A percentile compares a stretch with the other conserved stretches of the same genome.
Conservation (phyloP, 306 rosid species). For the Prunus salicina region DNA sequence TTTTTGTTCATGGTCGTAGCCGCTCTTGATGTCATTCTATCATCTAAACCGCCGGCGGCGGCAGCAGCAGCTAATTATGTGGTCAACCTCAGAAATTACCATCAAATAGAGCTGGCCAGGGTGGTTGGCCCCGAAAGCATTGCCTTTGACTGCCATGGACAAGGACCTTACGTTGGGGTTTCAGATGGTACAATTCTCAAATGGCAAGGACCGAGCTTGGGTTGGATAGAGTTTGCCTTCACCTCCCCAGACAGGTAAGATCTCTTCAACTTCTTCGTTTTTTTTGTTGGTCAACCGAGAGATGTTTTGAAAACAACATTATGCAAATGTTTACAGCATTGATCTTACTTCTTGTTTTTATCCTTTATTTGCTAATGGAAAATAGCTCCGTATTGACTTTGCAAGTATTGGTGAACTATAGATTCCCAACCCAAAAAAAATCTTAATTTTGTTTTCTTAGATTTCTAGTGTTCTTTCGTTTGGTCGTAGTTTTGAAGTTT, state of each 20-base stretch:
- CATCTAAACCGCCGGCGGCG: not conserved
- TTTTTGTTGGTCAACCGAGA: too few species aligned
- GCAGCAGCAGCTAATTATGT: not conserved
- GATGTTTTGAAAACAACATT: too few species aligned
- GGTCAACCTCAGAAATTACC: constrained; percentile 11
- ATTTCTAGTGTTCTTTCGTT: not conserved
- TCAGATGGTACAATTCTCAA: constrained; percentile 61
- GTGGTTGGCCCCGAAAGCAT: constrained; percentile 55
- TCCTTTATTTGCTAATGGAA: not conserved
- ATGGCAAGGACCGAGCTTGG: constrained; percentile 31
- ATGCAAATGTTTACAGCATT: too few species aligned
- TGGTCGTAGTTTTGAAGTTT: not conserved
- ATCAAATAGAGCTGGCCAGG: constrained; percentile 25
- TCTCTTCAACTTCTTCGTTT: not conserved
- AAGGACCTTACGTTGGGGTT: constrained; percentile 54
- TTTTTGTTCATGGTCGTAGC: not conserved
- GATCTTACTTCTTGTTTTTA: too few species aligned
- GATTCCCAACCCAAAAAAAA: too few species aligned
- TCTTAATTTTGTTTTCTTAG: not conserved
- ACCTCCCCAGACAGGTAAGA: constrained; percentile 47
- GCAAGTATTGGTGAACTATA: too few species aligned
- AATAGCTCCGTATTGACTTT: too few species aligned
- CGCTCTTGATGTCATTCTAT: not conserved
- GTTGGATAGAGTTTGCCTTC: constrained; percentile 48
- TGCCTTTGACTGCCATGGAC: constrained; percentile 59